Evolutionary conservation across 495 filamentous ascomycete species (phyloP).

Genomic region (Geoglossum glabrum): DNA sequence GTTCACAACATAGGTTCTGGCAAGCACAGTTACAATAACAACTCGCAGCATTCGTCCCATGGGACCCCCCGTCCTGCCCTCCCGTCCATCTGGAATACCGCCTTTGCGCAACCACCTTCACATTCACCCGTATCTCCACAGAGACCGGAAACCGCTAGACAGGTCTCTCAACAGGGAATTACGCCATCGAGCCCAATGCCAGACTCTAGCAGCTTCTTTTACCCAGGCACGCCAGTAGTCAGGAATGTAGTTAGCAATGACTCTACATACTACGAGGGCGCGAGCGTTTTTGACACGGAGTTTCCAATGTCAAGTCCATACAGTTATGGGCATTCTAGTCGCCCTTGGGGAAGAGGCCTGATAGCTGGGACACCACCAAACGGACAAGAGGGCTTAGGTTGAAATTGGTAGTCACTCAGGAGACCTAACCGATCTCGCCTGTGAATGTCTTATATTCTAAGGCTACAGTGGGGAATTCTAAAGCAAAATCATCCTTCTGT

Average conservation of each 20-base stretch:
- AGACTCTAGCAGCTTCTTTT: neutral
- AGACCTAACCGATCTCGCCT: neutral
- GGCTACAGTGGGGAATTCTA: neutral
- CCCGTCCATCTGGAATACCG: slow-evolving; percentile 27
- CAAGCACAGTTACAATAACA: neutral
- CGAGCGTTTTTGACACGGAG: neutral
- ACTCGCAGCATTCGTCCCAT: neutral
- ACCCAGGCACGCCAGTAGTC: neutral
- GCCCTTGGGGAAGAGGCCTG: neutral
- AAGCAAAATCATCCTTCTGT: neutral
- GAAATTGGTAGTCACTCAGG: neutral
- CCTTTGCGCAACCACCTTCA: slow-evolving; percentile 14
- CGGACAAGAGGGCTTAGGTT: neutral
- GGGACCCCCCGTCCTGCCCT: slow-evolving; percentile 17
- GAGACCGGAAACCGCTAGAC: neutral
- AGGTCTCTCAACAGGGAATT: neutral
- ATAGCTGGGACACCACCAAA: neutral
- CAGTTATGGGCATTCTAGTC: neutral
- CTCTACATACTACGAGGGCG: neutral
- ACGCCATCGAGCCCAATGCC: neutral
- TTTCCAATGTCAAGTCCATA: neutral
- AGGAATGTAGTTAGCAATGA: neutral
- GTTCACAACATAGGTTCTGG: slow-evolving; percentile 1
- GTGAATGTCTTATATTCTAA: neutral
- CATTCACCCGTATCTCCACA: neutral